Evolutionary conservation across 1,284 basidiomycete genomes (phyloP).

Genomic region (Sporisorium iseilematis-ciliati): DNA sequence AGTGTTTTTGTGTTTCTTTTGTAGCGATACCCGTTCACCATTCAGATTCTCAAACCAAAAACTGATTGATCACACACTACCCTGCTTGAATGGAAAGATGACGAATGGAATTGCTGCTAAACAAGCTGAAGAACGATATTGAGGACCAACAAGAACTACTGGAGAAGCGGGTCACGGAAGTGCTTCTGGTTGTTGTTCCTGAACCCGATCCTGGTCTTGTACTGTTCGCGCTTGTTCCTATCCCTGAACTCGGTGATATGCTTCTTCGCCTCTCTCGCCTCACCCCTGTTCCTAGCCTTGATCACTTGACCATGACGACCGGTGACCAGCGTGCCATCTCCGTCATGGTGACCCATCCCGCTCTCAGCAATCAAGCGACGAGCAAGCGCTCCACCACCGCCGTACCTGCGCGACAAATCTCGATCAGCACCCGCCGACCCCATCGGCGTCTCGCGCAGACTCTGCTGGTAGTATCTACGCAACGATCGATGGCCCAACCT

Average conservation of each 20-base stretch:
- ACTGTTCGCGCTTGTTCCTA: conserved; percentile 81
- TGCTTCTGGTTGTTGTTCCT: conserved; percentile 69
- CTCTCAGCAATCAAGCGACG: conserved; percentile 54
- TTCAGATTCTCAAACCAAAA: not conserved
- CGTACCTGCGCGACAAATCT: conserved; percentile 39
- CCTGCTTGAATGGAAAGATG: no score
- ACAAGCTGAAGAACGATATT: not conserved
- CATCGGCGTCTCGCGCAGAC: conserved; percentile 56
- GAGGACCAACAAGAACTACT: conserved; percentile 40
- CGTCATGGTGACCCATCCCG: conserved; percentile 47
- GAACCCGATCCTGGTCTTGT: conserved; percentile 78
- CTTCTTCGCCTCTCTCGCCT: conserved; percentile 90
- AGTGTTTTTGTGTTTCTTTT: not conserved
- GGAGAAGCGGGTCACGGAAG: conserved; percentile 66
- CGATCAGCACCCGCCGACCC: conserved; percentile 3
- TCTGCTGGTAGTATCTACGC: conserved; percentile 86
- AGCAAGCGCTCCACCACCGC: conserved; percentile 54
- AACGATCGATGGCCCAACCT: conserved; percentile 91
- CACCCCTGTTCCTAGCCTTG: conserved; percentile 81
- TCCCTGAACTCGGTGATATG: conserved; percentile 89
- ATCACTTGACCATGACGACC: conserved; percentile 58
- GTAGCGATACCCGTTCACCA: conserved; percentile 8
- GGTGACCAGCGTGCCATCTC: conserved; percentile 49
- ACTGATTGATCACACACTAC: no score
- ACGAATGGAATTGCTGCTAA: not conserved